Conservation (phyloP, 2,329 filamentous ascomycete species). For the Beauveria pseudobassiana region DNA sequence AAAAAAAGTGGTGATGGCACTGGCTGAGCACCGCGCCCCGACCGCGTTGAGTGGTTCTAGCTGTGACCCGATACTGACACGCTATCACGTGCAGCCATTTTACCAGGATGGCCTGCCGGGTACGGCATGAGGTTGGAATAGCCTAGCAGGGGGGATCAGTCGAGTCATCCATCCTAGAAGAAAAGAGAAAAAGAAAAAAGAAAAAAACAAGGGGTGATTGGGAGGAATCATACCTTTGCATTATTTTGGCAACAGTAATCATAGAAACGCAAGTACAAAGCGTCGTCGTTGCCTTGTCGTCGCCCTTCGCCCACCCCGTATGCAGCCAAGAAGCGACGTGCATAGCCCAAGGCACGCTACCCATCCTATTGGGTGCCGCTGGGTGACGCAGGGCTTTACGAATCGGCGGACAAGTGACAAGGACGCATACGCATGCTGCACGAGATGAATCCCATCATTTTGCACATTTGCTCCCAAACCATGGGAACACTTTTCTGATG, state of each 20-base stretch:
- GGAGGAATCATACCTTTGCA: not conserved
- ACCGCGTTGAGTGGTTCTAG: constrained; percentile 4
- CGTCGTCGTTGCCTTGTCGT: not conserved
- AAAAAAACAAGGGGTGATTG: constrained; percentile 2
- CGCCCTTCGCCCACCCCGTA: not conserved
- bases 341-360: not conserved
- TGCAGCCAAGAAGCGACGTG: not conserved
- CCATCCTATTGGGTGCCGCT: not conserved
- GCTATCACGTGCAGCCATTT: constrained; percentile 2
- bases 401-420: not conserved
- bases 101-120: not conserved
- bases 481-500: not conserved
- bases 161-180: constrained; percentile 7
- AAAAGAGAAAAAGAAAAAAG: not conserved
- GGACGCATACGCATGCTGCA: not conserved
- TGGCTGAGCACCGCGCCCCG: not conserved
- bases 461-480: not conserved
- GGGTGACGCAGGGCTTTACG: not conserved
- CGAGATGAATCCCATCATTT: not conserved
- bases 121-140: not conserved
- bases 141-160: not conserved
- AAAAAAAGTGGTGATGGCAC: constrained; percentile 8
- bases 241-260: not conserved
- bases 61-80: not conserved
- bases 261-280: not conserved